A percentile compares a stretch with the other conserved stretches of the same genome.
phyloP scores from a whole-genome alignment of 1,139 yeast species.

The Hanseniaspora sp. region DNA sequence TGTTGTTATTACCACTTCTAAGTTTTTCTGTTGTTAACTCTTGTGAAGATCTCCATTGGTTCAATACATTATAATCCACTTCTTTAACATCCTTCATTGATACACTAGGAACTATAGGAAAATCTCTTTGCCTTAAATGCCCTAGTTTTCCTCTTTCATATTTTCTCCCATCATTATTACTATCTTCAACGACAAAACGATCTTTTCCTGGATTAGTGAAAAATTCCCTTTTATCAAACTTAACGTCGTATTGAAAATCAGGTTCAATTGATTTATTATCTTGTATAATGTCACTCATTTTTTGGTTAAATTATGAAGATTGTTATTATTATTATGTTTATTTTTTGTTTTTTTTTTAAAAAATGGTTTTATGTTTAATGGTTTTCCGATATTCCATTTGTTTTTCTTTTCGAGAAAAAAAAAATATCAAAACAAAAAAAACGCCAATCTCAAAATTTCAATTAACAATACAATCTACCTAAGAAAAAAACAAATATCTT shows the following conservation, averaged over 20 bases:
- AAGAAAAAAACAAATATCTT: too few species aligned
- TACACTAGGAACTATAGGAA: constrained; percentile 14
- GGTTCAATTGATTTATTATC: constrained; percentile 3
- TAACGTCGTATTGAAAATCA: constrained; percentile 10
- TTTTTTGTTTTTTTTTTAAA: not conserved
- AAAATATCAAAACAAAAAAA: too few species aligned
- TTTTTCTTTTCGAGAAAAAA: too few species aligned
- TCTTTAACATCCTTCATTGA: constrained; percentile 5
- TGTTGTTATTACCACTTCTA: not conserved
- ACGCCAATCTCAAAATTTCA: too few species aligned
- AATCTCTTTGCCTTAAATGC: constrained; percentile 5
- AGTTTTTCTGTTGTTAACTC: not conserved
- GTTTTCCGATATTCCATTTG: too few species aligned
- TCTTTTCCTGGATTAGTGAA: constrained; percentile 9
- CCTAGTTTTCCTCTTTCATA: constrained; percentile 11
- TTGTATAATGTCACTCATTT: constrained; percentile 8
- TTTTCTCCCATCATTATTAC: not conserved
- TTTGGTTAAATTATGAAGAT: not conserved
- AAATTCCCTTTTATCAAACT: constrained; percentile 2
- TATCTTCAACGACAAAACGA: constrained; percentile 5
- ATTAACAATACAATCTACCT: too few species aligned
- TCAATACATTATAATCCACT: constrained; percentile 10
- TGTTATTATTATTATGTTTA: not conserved
- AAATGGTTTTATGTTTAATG: too few species aligned
- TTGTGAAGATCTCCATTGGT: constrained; percentile 2